A percentile compares a stretch with the other conserved stretches of the same genome.
Conservation (phyloP, 2,329 filamentous ascomycete species). For the Sclerotinia trifoliorum region DNA sequence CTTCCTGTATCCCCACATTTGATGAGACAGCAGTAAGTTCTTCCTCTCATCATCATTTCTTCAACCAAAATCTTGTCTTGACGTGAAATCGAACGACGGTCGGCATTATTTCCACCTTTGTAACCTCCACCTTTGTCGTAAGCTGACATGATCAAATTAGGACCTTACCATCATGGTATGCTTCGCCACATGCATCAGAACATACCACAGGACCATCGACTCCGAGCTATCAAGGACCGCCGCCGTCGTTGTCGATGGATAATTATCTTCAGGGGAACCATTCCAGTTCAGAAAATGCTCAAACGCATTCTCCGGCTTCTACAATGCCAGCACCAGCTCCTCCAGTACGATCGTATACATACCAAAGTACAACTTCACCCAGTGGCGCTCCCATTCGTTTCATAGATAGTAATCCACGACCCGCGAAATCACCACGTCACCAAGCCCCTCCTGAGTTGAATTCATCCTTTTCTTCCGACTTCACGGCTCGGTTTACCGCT, state of each 20-base stretch:
- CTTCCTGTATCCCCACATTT: constrained; percentile 36
- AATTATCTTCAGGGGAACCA: constrained; percentile 36
- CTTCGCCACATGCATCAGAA: constrained; percentile 34
- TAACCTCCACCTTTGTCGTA: background rate
- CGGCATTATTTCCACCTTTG: constrained; percentile 8
- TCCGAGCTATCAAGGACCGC: constrained; percentile 32
- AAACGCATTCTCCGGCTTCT: constrained; percentile 27
- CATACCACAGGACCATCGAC: constrained; percentile 33
- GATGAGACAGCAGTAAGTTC: constrained; percentile 38
- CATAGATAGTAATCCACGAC: constrained; percentile 38
- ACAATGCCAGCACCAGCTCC: constrained; percentile 24
- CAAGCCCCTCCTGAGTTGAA: constrained; percentile 33
- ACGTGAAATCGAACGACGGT: background rate
- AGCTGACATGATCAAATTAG: constrained; percentile 24
- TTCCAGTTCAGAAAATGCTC: constrained; percentile 29
- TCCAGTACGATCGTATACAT: constrained; percentile 20
- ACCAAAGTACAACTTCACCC: constrained; percentile 21
- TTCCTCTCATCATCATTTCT: background rate
- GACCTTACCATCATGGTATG: constrained; percentile 31
- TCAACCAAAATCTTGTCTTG: background rate
- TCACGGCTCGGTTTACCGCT: constrained; percentile 31
- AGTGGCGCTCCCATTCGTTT: constrained; percentile 29
- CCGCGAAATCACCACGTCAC: constrained; percentile 39
- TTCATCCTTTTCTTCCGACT: constrained; percentile 29
- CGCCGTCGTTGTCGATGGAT: constrained; percentile 28